Base-by-base conservation (phyloP, 345 rosid genomes). In the Hirschfeldia incana region DNA sequence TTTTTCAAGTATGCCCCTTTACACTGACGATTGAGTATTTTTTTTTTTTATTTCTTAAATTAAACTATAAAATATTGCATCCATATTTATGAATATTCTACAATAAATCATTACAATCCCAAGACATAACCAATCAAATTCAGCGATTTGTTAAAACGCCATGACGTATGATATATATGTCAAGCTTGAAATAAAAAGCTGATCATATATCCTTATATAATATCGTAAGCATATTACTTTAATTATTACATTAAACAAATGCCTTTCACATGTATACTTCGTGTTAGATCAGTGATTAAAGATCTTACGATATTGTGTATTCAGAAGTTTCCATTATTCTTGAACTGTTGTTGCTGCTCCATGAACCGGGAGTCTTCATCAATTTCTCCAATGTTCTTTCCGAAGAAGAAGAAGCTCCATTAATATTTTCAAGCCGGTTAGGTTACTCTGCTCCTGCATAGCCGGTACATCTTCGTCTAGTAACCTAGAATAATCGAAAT, bases 321-420 rank as follows among this genome's bases (percentile, higher is more conserved):
- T 87, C 82, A 80, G 80, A 76, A 85, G 80, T 62, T 72, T 83
- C 79, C 87, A 78, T 80, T 85, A 80, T 72, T 75, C 88, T 85
- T 86, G 84, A 87, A 71, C 60, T 83, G 84, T 69, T 85, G 91
- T 72, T 92, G 91, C 81, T 88, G 92, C 82, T 88, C 90, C 37
- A 85, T 77, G 75, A 82, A 87, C 90, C 85, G 88, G 36, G 87
- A 70, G 67, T 93, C 92, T 59, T 91, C 99, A 53, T 81, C 85
- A 46, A n/a, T 79, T 73, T 73, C 79, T 21, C 66, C 83, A 66
- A 80, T 66, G 81, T 89, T 84, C 76, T 90, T 89, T 93, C 91
- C 2, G 92, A 83, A 16, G 85, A 79, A 69, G 82, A 65, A 37
- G 83, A 68, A 66, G 57, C 71, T 34, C 81, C 83, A 75, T 85